Evolutionary conservation across 2,329 filamentous ascomycete species (phyloP).

Genomic region (Fusarium anthophilum): DNA sequence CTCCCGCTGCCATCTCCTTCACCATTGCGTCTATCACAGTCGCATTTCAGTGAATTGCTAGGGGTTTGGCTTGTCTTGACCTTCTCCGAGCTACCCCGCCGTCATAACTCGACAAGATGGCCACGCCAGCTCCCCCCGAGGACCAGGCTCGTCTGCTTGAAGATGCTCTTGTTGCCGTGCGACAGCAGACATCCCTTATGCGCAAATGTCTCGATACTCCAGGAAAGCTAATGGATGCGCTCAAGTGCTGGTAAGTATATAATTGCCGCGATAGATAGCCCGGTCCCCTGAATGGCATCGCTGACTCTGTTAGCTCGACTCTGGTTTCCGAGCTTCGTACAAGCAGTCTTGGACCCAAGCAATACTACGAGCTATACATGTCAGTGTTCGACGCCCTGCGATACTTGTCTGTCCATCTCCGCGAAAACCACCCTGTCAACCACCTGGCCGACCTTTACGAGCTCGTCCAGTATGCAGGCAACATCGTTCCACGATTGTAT

Average conservation of each 20-base stretch:
- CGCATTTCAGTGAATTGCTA: constrained; percentile 41
- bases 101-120: constrained; percentile 49
- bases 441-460: constrained; percentile 98
- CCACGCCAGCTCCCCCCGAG: constrained; percentile 72
- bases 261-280: background rate
- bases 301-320: constrained; percentile 74
- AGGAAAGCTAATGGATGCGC: constrained; percentile 98
- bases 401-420: constrained; percentile 94
- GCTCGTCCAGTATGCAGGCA: constrained; percentile 96
- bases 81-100: constrained; percentile 47
- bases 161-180: constrained; percentile 94
- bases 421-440: constrained; percentile 96
- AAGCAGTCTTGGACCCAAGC: constrained; percentile 96
- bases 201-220: constrained; percentile 96
- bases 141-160: constrained; percentile 93
- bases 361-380: constrained; percentile 99
- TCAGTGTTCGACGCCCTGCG: constrained; percentile 97
- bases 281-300: constrained; percentile 19
- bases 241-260: constrained; percentile 92
- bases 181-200: constrained; percentile 97
- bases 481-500: constrained; percentile 95
- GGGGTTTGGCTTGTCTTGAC: constrained; percentile 33
- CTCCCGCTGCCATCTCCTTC: constrained; percentile 24
- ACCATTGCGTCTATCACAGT: constrained; percentile 25
- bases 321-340: constrained; percentile 98